These are phyloP conservation scores for Westerdykella sp. DNA, from an alignment of 2,329 filamentous ascomycete genomes.

Conservation along the genomic window DNA sequence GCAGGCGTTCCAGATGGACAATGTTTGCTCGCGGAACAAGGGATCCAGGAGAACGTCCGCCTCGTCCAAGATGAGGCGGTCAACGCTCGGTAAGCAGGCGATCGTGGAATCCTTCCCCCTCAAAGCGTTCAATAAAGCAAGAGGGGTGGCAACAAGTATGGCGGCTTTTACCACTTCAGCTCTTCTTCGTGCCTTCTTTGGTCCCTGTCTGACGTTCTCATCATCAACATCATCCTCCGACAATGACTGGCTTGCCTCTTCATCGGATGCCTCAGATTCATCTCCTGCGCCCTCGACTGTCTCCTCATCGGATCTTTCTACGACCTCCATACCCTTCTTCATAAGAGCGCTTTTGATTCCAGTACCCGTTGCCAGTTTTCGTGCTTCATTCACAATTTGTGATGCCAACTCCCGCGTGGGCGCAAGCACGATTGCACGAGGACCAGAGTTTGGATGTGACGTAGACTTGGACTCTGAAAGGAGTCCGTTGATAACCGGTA, in stretches of 20 bases:
- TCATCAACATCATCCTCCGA: constrained; percentile 33
- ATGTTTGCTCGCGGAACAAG: constrained; percentile 82
- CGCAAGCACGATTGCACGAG: constrained; percentile 42
- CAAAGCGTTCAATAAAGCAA: constrained; percentile 70
- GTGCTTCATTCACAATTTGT: constrained; percentile 61
- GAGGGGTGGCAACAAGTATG: constrained; percentile 73
- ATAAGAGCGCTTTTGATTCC: constrained; percentile 74
- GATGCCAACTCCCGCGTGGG: constrained; percentile 47
- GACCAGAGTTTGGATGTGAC: constrained; percentile 10
- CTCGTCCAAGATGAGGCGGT: constrained; percentile 79
- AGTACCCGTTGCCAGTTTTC: constrained; percentile 71
- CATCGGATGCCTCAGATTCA: constrained; percentile 18
- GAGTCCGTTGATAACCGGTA: constrained; percentile 76
- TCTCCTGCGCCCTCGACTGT: constrained; percentile 37
- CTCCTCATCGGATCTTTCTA: constrained; percentile 32
- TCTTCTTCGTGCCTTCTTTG: constrained; percentile 33
- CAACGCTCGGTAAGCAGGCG: constrained; percentile 58
- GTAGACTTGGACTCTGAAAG: constrained; percentile 23
- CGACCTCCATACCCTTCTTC: constrained; percentile 74
- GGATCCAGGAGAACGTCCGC: constrained; percentile 90
- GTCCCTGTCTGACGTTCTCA: constrained; percentile 23
- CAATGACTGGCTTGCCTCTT: constrained; percentile 29
- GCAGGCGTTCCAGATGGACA: constrained; percentile 77
- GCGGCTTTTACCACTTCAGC: constrained; percentile 62
- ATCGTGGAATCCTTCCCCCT: constrained; percentile 42